These are phyloP conservation scores for Rosa multiflora DNA, from an alignment of 306 rosid species.

Conservation along the genomic window DNA sequence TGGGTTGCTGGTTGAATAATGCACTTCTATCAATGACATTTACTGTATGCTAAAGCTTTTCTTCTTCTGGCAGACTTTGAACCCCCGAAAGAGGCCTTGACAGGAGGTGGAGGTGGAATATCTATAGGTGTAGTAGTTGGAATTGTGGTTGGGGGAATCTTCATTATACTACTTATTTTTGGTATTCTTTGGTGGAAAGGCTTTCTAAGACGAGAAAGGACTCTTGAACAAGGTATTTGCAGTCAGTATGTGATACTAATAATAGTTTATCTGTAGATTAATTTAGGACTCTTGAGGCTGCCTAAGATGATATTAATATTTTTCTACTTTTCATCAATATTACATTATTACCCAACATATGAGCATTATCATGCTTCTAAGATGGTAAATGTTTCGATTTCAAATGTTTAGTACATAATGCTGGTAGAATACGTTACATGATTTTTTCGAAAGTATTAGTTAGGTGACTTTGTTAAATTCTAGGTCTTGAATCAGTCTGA, in stretches of 20 bases:
- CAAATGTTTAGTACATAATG: neutral
- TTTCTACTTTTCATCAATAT: neutral
- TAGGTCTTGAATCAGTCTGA: neutral
- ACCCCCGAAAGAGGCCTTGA: slow-evolving; percentile 15
- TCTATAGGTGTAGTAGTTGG: slow-evolving; percentile 28
- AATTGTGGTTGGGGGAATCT: slow-evolving; percentile 27
- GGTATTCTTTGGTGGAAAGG: slow-evolving; percentile 36
- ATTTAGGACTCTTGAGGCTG: neutral
- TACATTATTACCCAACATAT: neutral
- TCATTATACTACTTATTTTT: slow-evolving; percentile 21
- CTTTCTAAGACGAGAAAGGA: slow-evolving; percentile 15
- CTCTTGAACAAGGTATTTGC: slow-evolving; percentile 37
- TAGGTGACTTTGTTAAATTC: neutral
- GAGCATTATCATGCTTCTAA: neutral
- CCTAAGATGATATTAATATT: neutral
- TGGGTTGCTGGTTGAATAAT: neutral
- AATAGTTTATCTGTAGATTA: neutral
- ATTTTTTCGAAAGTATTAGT: neutral
- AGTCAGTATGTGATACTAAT: neutral
- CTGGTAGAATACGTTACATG: neutral
- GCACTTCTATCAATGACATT: neutral
- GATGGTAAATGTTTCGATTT: neutral
- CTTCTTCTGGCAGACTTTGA: slow-evolving; percentile 23
- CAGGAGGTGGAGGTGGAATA: slow-evolving; percentile 17
- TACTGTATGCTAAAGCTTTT: neutral